phyloP scores from a whole-genome alignment of 805 yeast species.

The Candida methanosorbosa region DNA sequence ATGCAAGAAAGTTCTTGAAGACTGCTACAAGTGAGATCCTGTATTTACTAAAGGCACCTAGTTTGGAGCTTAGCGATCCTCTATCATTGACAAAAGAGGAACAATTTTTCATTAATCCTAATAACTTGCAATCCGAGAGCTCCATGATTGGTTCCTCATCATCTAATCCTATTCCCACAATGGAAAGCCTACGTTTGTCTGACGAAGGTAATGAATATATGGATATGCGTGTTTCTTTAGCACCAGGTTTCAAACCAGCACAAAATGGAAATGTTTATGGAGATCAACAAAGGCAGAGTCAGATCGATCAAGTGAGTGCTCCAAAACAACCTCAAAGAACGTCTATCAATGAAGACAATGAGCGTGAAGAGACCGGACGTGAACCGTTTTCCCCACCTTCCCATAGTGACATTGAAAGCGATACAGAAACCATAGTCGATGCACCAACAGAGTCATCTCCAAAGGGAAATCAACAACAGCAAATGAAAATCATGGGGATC shows the following conservation, averaged over 20 bases:
- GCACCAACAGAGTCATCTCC: no score
- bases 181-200: slow-evolving; percentile 1
- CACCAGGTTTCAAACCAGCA: slow-evolving; percentile 11
- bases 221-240: slow-evolving; percentile 17
- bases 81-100: slow-evolving; percentile 13
- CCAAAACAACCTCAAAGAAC: no score
- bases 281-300: background rate
- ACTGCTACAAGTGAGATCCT: slow-evolving; percentile 28
- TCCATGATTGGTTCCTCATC: background rate
- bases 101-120: slow-evolving; percentile 6
- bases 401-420: slow-evolving; percentile 11
- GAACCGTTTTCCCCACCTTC: no score
- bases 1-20: slow-evolving; percentile 25
- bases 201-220: slow-evolving; percentile 9
- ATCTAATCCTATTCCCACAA: background rate
- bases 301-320: no score
- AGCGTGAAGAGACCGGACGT: no score
- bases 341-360: slow-evolving; percentile 2
- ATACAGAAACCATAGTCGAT: slow-evolving; percentile 13
- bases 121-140: background rate
- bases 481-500: background rate
- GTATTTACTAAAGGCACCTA: slow-evolving; percentile 25
- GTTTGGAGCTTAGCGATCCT: slow-evolving; percentile 22
- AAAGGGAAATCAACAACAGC: no score
- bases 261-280: background rate